Conservation (phyloP, 345 rosid genomes). For the Brassica napus region Da-Ae NC_063437.1:15881001-15881500, state of each 20-base stretch:
- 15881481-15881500: too few relatives aligned
- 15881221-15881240: neutral
- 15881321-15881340: too few relatives aligned
- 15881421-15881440: too few relatives aligned
- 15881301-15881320: slow-evolving; percentile 4
- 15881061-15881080: neutral
- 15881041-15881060: slow-evolving; percentile 4
- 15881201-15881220: neutral
- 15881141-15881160: neutral
- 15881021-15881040: slow-evolving; percentile 10
- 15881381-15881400: too few relatives aligned
- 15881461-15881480: too few relatives aligned
- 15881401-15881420: too few relatives aligned
- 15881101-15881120: neutral
- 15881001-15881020: slow-evolving; percentile 25
- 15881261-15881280: neutral
- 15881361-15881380: neutral
- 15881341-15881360: too few relatives aligned
- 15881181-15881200: neutral
- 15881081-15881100: slow-evolving; percentile 1
- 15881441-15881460: too few relatives aligned
- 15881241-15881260: neutral
- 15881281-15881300: neutral
- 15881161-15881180: neutral
- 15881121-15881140: neutral